Base-by-base conservation (phyloP, 78 protist species). In the Neovahlkampfia damariscottae region DNA sequence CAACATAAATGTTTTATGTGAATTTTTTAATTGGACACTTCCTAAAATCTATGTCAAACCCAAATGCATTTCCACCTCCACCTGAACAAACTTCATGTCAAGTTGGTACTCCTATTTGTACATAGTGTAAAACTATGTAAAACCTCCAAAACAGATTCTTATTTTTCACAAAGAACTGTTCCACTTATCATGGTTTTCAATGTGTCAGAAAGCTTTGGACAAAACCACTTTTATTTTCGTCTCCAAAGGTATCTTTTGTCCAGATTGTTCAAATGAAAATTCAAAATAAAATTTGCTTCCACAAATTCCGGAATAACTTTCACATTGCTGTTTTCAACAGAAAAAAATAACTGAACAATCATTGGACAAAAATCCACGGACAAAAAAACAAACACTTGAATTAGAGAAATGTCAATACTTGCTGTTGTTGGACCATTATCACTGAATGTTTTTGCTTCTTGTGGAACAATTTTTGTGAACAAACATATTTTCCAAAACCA, bases 381-480 rank as follows among this genome's bases (percentile, higher is more conserved):
- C 34, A 50, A 50, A 50, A 50, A 19, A 50, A n/a, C 34, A 50
- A 19, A 19, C 62, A 50, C 19, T 19, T 50, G 34, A 50, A 50
- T 50, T 50, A 19, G 19, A n/a, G 62, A 19, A n/a, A 19, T 19
- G 62, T 19, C 62, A 50, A 50, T 19, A 50, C 62, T 50, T 50
- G 62, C 62, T 50, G 62, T 19, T 50, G 62, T 50, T 19, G 19
- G 19, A 19, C 19, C 62, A 50, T 50, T 77, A 6, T 34, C 72
- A 10, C 30, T 77, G 36, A 77, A 77, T 68, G 6, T 73, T 5
- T 9, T 2, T 38, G 59, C 74, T 72, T 3, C 8, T 29, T 5
- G 41, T 68, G 81, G 81, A n/a, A 77, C 59, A n/a, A 68, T 77
- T 19, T 28, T 77, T 39, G 2, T 30, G 8, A 77, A 77, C 74